Percentiles rank a stretch among this genome's conserved stretches.
Conservation (phyloP, 306 rosid species). For the Glycine tomentella region DNA sequence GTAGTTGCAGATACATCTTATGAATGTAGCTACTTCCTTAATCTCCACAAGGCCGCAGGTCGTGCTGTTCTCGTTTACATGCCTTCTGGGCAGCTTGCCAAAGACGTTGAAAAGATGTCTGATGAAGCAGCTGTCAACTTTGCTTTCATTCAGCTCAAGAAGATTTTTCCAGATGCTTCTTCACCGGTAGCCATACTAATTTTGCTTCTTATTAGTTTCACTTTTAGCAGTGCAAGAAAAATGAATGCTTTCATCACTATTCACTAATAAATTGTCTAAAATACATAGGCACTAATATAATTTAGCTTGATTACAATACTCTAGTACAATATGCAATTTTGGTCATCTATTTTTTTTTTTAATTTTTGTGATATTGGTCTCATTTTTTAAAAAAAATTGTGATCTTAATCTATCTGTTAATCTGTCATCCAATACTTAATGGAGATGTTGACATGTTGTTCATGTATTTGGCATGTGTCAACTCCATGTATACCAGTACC, state of each 20-base stretch:
- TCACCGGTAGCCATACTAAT: constrained; percentile 64
- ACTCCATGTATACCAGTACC: too few relatives aligned
- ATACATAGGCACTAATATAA: too few relatives aligned
- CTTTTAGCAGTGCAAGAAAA: neutral
- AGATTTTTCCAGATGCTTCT: constrained; percentile 93
- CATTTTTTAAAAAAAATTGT: too few relatives aligned
- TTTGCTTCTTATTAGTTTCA: neutral
- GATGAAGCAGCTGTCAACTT: constrained; percentile 96
- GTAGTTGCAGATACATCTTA: constrained; percentile 96
- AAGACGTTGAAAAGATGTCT: constrained; percentile 95
- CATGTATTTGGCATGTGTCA: too few relatives aligned
- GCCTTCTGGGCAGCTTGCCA: constrained; percentile 98
- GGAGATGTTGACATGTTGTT: too few relatives aligned
- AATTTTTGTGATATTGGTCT: too few relatives aligned
- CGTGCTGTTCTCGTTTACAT: constrained; percentile 93
- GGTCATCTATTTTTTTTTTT: too few relatives aligned
- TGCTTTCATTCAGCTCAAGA: constrained; percentile 80
- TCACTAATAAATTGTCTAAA: too few relatives aligned
- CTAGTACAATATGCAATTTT: too few relatives aligned
- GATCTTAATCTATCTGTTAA: too few relatives aligned
- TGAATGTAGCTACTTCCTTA: constrained; percentile 95
- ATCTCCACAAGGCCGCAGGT: constrained; percentile 97
- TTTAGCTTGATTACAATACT: too few relatives aligned
- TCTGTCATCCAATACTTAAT: too few relatives aligned
- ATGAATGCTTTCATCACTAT: neutral